phyloP scores from a whole-genome alignment of 768 basidiomycete genomes.

The Ephemerocybe angulata region DNA sequence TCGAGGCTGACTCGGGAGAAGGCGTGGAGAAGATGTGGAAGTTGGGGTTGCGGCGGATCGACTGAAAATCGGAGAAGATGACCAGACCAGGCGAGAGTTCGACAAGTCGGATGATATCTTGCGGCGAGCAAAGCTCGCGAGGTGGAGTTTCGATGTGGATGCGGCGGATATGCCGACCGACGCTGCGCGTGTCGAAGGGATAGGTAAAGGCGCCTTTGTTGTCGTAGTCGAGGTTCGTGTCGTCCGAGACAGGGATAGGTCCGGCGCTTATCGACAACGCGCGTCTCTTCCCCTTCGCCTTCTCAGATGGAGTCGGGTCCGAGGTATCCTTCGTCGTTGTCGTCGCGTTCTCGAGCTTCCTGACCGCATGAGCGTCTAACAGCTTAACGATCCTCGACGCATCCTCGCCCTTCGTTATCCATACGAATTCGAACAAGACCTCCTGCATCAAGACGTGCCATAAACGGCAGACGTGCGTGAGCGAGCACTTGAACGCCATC shows the following conservation, averaged over 20 bases:
- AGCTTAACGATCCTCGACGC: slow-evolving; percentile 21
- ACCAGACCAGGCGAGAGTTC: slow-evolving; percentile 58
- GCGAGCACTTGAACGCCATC: slow-evolving; percentile 46
- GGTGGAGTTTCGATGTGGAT: slow-evolving; percentile 69
- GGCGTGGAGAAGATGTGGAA: slow-evolving; percentile 29
- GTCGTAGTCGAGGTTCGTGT: neutral
- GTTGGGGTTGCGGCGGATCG: slow-evolving; percentile 44
- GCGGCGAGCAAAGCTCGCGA: slow-evolving; percentile 61
- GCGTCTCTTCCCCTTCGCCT: neutral
- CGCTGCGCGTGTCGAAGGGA: slow-evolving; percentile 8
- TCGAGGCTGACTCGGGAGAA: neutral
- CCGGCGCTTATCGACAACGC: neutral
- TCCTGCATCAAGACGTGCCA: slow-evolving; percentile 55
- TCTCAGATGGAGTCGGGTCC: slow-evolving; percentile 19
- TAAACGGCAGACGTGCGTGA: slow-evolving; percentile 51
- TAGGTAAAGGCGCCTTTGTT: slow-evolving; percentile 31
- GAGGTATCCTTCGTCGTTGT: neutral
- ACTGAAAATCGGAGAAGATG: slow-evolving; percentile 62
- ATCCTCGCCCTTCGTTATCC: slow-evolving; percentile 51
- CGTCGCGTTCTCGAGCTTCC: neutral
- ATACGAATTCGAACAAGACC: slow-evolving; percentile 64
- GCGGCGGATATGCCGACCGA: slow-evolving; percentile 52
- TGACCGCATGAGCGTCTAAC: slow-evolving; percentile 17
- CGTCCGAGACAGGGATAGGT: neutral
- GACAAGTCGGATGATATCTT: slow-evolving; percentile 64